Evolutionary conservation across 2,329 filamentous ascomycete genomes (phyloP), one percentile per base, ranked within the genome.

Genomic region (Apiospora hydei): DNA sequence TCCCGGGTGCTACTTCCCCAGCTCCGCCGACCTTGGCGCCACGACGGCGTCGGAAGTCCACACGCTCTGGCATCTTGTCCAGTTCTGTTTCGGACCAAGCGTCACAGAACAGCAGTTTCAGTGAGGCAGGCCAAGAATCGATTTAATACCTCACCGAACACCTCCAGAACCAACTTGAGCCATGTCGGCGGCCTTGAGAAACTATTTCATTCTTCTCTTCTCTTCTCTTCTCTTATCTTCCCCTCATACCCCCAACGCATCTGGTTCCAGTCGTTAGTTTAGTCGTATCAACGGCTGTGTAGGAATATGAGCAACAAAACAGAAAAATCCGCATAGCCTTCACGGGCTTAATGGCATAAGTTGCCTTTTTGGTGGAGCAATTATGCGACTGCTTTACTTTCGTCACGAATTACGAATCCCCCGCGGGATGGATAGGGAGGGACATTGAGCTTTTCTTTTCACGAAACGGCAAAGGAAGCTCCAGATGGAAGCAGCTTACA

Each of bases 221-320:
- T 41, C 57, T 41, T 38, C 26, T 69, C 67, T 69, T 69, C 24
- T 69, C 24, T 49, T 69, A 43, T 43, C 41, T 43, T 43, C 41
- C 30, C 53, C 34, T 61, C 47, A 70, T 70, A 70, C 69, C 69
- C 68, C 47, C 69, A 46, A 64, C 57, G 57, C 57, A 64, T n/a
- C 57, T 64, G 57, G 57, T 64, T 41, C 57, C 57, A 64, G 57
- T 64, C 57, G 57, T 64, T 64, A 64, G 57, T 30, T 41, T 64
- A 5, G 57, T 30, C 57, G 57, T 64, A 18, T 41, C 38, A 64
- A 41, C 34, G 57, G 57, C 57, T 64, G 57, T 64, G 57, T 64
- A 64, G 57, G 57, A 64, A 64, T 64, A 64, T 41, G 57, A 64
- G 57, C 57, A 64, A 11, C 57, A 38, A 64, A 41, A 64, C 34